These are phyloP conservation scores for Hypoxylon trugodes DNA, from an alignment of 495 filamentous ascomycete species.

Conservation along the genomic window DNA sequence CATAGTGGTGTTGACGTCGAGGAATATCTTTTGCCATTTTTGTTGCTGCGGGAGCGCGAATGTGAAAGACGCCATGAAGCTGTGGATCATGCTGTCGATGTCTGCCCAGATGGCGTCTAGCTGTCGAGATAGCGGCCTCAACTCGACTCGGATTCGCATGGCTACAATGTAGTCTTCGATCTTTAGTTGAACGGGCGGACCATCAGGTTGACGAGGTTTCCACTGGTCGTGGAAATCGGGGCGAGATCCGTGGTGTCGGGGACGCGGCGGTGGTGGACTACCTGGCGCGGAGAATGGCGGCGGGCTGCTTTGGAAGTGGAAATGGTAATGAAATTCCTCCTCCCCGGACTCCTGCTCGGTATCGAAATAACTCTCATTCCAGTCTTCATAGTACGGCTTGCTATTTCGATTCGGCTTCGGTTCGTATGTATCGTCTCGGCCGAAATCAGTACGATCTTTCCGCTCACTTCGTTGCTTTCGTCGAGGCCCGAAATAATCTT, in stretches of 20 bases:
- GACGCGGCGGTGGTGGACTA: slow-evolving; percentile 2
- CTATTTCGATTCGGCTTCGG: not conserved
- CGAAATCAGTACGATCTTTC: not conserved
- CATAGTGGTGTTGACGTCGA: not conserved
- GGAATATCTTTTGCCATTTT: not conserved
- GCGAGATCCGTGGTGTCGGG: not conserved
- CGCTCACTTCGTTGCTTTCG: slow-evolving; percentile 1
- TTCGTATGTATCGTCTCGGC: slow-evolving; percentile 3
- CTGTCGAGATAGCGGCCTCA: not conserved
- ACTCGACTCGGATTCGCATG: slow-evolving; percentile 16
- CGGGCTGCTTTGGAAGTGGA: not conserved
- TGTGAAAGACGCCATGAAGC: not conserved
- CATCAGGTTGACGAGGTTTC: not conserved
- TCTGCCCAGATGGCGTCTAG: slow-evolving; percentile 6
- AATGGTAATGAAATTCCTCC: not conserved
- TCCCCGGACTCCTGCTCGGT: not conserved
- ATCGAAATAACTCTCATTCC: not conserved
- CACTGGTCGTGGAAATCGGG: not conserved
- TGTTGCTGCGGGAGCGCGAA: not conserved
- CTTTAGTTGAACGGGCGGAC: not conserved
- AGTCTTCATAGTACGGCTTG: slow-evolving; percentile 23
- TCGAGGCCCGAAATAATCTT: not conserved
- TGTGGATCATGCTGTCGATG: not conserved
- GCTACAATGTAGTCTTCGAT: slow-evolving; percentile 16
- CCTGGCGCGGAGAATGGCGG: not conserved